phyloP scores from a whole-genome alignment of 2,329 filamentous ascomycete genomes.

The Atkinsonella hypoxylon region DNA sequence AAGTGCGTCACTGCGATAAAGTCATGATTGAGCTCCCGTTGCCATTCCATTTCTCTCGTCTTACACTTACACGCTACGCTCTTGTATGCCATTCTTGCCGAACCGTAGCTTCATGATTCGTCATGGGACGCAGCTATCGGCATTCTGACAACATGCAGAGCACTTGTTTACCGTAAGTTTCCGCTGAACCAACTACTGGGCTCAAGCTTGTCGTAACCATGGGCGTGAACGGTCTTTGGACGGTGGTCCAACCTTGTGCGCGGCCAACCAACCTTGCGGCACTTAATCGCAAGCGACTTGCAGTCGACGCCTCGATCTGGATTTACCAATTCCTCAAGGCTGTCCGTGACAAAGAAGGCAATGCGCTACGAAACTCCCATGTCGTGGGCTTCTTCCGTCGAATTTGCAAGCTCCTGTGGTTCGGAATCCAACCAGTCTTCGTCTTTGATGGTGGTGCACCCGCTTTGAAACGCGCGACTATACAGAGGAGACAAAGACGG shows the following conservation, averaged over 20 bases:
- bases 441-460: constrained; percentile 97
- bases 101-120: not conserved
- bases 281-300: constrained; percentile 89
- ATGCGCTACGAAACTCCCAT: constrained; percentile 89
- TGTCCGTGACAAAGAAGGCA: constrained; percentile 95
- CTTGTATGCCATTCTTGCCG: not conserved
- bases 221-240: constrained; percentile 98
- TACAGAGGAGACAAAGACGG: constrained; percentile 63
- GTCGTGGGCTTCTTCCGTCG: constrained; percentile 96
- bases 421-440: constrained; percentile 92
- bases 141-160: not conserved
- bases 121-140: not conserved
- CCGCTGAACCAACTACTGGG: not conserved
- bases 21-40: not conserved
- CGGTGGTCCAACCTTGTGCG: constrained; percentile 86
- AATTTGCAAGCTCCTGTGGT: constrained; percentile 95
- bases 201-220: constrained; percentile 36
- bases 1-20: not conserved
- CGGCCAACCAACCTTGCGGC: constrained; percentile 94
- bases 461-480: constrained; percentile 79
- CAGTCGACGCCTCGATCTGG: constrained; percentile 97
- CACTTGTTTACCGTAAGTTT: not conserved
- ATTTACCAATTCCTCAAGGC: constrained; percentile 99
- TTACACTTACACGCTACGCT: not conserved
- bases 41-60: too few relatives aligned